These are phyloP conservation scores for Aspergillus caelatus DNA, from an alignment of 2,329 filamentous ascomycete genomes.

Conservation along the genomic window DNA sequence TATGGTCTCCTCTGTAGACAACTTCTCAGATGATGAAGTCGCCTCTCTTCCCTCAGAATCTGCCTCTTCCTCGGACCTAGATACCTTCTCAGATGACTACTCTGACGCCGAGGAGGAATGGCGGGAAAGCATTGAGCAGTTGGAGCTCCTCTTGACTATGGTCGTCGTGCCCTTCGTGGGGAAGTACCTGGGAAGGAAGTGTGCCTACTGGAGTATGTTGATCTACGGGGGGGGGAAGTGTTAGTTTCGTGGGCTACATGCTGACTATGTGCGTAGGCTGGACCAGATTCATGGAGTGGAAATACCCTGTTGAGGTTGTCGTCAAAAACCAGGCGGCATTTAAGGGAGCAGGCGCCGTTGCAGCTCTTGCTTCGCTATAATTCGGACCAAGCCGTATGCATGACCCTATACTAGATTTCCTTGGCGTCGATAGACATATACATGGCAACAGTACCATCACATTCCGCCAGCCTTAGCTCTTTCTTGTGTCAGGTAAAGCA, in stretches of 20 bases:
- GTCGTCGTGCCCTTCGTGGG: conserved; percentile 90
- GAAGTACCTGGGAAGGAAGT: conserved; percentile 92
- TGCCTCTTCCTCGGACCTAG: conserved; percentile 41
- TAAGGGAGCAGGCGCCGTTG: conserved; percentile 64
- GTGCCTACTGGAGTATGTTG: conserved; percentile 86
- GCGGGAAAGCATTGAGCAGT: conserved; percentile 89
- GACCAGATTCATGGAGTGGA: conserved; percentile 93
- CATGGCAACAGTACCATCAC: background rate
- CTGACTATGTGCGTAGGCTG: conserved; percentile 64
- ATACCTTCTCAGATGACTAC: conserved; percentile 56
- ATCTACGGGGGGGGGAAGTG: too few species aligned
- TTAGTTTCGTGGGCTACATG: background rate
- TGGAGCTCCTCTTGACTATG: conserved; percentile 92
- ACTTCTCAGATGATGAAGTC: conserved; percentile 43
- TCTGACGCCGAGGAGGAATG: conserved; percentile 93
- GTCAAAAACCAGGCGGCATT: conserved; percentile 64
- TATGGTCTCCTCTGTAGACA: conserved; percentile 40
- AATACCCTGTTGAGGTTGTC: conserved; percentile 78
- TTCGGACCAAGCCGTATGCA: background rate
- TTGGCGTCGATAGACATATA: background rate
- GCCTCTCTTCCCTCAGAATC: conserved; percentile 48
- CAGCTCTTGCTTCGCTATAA: conserved; percentile 52
- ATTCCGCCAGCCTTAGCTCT: background rate
- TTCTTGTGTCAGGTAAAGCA: background rate
- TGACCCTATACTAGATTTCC: background rate